Evolutionary conservation across 768 basidiomycete genomes (phyloP).

Genomic region (Rhodotorula kratochvilovae): DNA sequence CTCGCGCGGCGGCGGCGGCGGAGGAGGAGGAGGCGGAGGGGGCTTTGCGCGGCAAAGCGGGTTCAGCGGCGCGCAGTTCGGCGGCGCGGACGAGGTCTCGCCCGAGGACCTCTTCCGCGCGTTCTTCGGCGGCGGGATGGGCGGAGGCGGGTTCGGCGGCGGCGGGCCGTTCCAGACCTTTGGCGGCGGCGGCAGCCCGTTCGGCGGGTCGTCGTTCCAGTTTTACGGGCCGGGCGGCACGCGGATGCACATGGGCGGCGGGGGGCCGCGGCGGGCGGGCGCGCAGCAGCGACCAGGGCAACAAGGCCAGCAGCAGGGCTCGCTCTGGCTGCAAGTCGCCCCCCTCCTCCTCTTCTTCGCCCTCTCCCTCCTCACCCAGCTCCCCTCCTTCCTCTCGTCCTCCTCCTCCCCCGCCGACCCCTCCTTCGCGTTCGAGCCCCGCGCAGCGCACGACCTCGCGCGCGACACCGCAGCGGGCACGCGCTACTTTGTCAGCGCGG

Average conservation of each 20-base stretch:
- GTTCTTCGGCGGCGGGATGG: slow-evolving; percentile 77
- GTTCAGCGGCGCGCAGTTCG: background rate
- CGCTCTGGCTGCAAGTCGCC: slow-evolving; percentile 60
- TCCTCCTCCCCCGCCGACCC: slow-evolving; percentile 62
- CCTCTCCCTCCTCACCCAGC: slow-evolving; percentile 31
- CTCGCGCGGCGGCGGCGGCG: slow-evolving; percentile 62
- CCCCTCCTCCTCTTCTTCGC: slow-evolving; percentile 59
- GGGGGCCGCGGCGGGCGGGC: background rate
- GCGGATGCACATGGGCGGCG: slow-evolving; percentile 1
- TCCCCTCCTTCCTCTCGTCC: slow-evolving; percentile 18
- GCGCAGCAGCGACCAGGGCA: background rate
- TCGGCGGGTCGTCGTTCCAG: slow-evolving; percentile 24
- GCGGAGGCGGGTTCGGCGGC: slow-evolving; percentile 15
- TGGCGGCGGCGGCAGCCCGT: slow-evolving; percentile 7
- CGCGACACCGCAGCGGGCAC: background rate
- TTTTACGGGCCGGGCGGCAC: slow-evolving; percentile 29
- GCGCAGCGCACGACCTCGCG: slow-evolving; percentile 11
- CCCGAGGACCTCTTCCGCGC: slow-evolving; percentile 96
- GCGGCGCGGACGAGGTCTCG: slow-evolving; percentile 63
- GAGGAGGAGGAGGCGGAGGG: slow-evolving; percentile 44
- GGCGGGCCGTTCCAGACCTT: slow-evolving; percentile 7
- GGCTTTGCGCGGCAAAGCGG: slow-evolving; percentile 6
- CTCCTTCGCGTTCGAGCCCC: slow-evolving; percentile 60
- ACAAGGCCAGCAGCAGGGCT: slow-evolving; percentile 1
- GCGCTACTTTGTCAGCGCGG: background rate